Evolutionary conservation across 1,284 basidiomycete genomes (phyloP).

Genomic region (Trametes hirsuta): DNA sequence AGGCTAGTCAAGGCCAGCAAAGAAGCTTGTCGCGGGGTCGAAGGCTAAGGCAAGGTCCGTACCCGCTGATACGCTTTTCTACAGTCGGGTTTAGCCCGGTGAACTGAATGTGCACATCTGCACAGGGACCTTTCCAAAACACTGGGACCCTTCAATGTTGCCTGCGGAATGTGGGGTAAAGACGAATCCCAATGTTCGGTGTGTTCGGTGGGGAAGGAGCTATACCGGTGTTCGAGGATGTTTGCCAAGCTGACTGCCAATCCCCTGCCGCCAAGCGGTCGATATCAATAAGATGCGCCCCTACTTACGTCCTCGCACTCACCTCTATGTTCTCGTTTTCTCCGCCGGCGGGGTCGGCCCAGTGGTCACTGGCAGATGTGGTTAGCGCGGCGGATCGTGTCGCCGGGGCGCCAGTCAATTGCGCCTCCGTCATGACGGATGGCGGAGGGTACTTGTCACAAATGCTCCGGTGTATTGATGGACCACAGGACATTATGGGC

Average conservation of each 20-base stretch:
- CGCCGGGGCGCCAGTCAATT: background rate
- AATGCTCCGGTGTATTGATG: conserved; percentile 1
- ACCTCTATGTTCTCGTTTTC: conserved; percentile 1
- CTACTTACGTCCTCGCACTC: conserved; percentile 5
- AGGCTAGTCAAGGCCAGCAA: background rate
- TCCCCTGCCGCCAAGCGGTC: background rate
- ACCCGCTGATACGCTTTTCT: background rate
- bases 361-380: background rate
- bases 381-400: conserved; percentile 1
- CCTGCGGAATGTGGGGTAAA: background rate
- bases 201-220: background rate
- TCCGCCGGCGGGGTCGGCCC: conserved; percentile 1
- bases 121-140: background rate
- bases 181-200: no score
- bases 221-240: background rate
- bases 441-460: background rate
- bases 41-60: background rate
- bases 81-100: background rate
- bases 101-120: background rate
- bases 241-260: background rate
- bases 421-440: background rate
- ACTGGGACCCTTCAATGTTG: background rate
- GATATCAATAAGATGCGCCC: background rate
- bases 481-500: background rate
- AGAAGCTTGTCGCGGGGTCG: background rate